Conservation (phyloP, 352 stramenopile species). For the Phytophthora citrophthora region DNA sequence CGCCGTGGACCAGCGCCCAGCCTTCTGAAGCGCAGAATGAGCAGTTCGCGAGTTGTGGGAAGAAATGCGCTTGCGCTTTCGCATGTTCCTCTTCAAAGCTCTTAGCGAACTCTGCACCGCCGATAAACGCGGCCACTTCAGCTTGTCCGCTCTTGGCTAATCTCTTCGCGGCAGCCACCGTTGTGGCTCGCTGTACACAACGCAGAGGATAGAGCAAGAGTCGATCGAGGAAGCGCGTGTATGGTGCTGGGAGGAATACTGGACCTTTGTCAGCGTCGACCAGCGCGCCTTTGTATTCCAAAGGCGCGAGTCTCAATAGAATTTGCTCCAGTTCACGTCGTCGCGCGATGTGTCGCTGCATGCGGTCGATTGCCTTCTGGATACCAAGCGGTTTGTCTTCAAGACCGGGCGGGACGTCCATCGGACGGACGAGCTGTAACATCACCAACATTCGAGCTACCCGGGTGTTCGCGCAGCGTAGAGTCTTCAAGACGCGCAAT, state of each 20-base stretch:
- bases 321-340: conserved; percentile 63
- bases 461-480: conserved; percentile 69
- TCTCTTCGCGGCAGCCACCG: conserved; percentile 51
- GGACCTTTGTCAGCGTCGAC: conserved; percentile 8
- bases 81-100: conserved; percentile 76
- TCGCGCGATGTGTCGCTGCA: conserved; percentile 56
- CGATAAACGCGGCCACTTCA: conserved; percentile 61
- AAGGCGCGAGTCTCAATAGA: conserved; percentile 48
- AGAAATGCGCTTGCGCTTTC: conserved; percentile 53
- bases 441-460: conserved; percentile 75
- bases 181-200: conserved; percentile 59
- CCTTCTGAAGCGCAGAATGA: conserved; percentile 72
- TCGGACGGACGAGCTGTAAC: conserved; percentile 64
- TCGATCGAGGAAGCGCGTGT: conserved; percentile 60
- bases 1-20: conserved; percentile 78
- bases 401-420: conserved; percentile 57
- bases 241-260: conserved; percentile 60
- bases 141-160: conserved; percentile 60
- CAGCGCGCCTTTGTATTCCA: conserved; percentile 57
- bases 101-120: conserved; percentile 69
- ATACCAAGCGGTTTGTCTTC: conserved; percentile 67
- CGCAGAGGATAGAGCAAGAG: conserved; percentile 70
- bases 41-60: conserved; percentile 61
- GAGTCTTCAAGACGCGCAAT: conserved; percentile 51
- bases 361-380: conserved; percentile 59